These are phyloP conservation scores for Nymphaea colorata DNA, from an alignment of 164 flowering plant species.

Conservation along the genomic window DNA sequence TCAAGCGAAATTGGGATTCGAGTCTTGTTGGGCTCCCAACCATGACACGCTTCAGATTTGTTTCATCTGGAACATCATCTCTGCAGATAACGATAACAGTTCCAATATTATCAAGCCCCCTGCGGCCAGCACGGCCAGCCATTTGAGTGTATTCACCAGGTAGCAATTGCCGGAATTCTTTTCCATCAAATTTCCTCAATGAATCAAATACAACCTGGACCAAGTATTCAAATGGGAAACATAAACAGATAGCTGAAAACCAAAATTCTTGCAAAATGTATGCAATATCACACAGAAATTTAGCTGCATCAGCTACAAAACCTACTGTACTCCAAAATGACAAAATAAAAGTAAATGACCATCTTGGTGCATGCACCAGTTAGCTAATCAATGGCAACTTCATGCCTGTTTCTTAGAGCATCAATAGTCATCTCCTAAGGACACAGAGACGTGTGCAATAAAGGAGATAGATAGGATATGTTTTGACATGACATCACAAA, in stretches of 20 bases:
- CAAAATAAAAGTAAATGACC: too few species aligned
- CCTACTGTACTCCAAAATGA: too few species aligned
- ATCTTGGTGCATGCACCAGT: too few species aligned
- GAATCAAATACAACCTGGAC: slow-evolving; percentile 91
- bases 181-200: slow-evolving; percentile 94
- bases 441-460: too few species aligned
- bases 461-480: too few species aligned
- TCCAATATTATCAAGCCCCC: slow-evolving; percentile 95
- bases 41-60: slow-evolving; percentile 60
- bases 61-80: slow-evolving; percentile 86
- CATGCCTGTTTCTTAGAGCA: too few species aligned
- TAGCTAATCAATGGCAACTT: too few species aligned
- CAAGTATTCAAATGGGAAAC: background rate
- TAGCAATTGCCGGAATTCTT: slow-evolving; percentile 80
- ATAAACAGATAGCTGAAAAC: background rate
- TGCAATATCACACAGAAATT: too few species aligned
- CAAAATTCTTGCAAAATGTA: too few species aligned
- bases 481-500: too few species aligned
- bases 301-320: too few species aligned
- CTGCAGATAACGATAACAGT: slow-evolving; percentile 88
- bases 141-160: slow-evolving; percentile 99
- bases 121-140: slow-evolving; percentile 99
- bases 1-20: slow-evolving; percentile 91
- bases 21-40: slow-evolving; percentile 86
- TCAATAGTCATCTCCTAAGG: too few species aligned